phyloP scores from a whole-genome alignment of 2,329 filamentous ascomycete genomes.

The Shiraia sp. region DNA sequence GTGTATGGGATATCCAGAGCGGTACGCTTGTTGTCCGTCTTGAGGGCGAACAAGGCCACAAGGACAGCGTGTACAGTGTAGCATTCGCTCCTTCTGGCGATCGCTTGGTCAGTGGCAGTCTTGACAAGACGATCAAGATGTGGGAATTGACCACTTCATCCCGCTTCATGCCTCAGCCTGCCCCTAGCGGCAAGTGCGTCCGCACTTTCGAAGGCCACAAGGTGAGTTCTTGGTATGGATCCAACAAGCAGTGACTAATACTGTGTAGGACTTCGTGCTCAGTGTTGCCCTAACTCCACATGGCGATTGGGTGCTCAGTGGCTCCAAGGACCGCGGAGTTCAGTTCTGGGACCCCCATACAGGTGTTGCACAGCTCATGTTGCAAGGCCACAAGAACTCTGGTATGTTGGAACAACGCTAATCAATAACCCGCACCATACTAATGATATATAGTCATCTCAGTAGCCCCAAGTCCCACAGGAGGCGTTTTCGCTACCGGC shows the following conservation, averaged over 20 bases:
- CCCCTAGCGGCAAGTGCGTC: constrained; percentile 89
- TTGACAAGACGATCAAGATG: constrained; percentile 99
- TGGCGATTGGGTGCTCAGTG: constrained; percentile 92
- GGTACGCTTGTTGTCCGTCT: constrained; percentile 88
- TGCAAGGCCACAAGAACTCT: constrained; percentile 98
- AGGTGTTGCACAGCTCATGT: constrained; percentile 93
- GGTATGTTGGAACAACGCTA: constrained; percentile 50
- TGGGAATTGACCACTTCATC: constrained; percentile 85
- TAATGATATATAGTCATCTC: constrained; percentile 72
- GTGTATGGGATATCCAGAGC: constrained; percentile 90
- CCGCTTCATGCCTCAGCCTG: constrained; percentile 65
- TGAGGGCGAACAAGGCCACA: constrained; percentile 91
- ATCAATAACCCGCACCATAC: neutral
- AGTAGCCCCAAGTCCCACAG: constrained; percentile 88
- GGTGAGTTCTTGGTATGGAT: constrained; percentile 53
- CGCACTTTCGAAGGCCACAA: constrained; percentile 98
- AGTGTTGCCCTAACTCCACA: constrained; percentile 94
- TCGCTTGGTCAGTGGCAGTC: constrained; percentile 88
- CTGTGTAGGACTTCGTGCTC: constrained; percentile 85
- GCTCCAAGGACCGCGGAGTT: constrained; percentile 94
- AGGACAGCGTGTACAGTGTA: constrained; percentile 95
- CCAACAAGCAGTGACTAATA: constrained; percentile 3
- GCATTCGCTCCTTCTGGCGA: constrained; percentile 93
- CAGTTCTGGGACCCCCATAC: constrained; percentile 98
- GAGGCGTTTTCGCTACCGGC: constrained; percentile 89